These are phyloP conservation scores for Casuarina glauca DNA, from an alignment of 306 rosid genomes.

Conservation along the genomic window DNA sequence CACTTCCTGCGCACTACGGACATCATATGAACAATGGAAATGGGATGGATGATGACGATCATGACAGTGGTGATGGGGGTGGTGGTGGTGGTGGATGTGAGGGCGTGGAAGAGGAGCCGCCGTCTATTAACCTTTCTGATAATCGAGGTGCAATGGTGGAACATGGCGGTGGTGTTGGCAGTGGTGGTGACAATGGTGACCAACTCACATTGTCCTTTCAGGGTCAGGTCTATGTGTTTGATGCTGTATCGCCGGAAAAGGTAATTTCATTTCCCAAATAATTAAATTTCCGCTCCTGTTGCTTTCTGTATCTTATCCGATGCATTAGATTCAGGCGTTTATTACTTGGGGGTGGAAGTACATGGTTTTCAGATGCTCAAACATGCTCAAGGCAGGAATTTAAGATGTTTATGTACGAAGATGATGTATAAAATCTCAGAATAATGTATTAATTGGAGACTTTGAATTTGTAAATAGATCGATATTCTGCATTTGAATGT, in stretches of 20 bases:
- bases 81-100: constrained; percentile 43
- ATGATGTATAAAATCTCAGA: background rate
- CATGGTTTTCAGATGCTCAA: background rate
- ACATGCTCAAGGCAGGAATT: background rate
- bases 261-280: constrained; percentile 32
- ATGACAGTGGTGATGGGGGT: constrained; percentile 41
- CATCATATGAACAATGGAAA: constrained; percentile 61
- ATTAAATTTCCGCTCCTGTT: background rate
- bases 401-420: background rate
- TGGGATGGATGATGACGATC: constrained; percentile 48
- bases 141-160: constrained; percentile 41
- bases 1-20: constrained; percentile 52
- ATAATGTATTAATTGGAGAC: background rate
- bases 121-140: constrained; percentile 50
- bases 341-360: constrained; percentile 9
- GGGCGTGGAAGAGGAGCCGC: constrained; percentile 48
- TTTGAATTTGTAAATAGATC: background rate
- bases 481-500: background rate
- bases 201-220: constrained; percentile 76
- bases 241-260: constrained; percentile 71
- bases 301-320: constrained; percentile 7
- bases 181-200: constrained; percentile 28
- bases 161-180: constrained; percentile 42
- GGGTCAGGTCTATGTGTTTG: constrained; percentile 76
- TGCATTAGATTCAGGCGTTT: constrained; percentile 6